Base-by-base conservation (phyloP, 139 green algal genomes). In the Desmodesmus armatus region DNA sequence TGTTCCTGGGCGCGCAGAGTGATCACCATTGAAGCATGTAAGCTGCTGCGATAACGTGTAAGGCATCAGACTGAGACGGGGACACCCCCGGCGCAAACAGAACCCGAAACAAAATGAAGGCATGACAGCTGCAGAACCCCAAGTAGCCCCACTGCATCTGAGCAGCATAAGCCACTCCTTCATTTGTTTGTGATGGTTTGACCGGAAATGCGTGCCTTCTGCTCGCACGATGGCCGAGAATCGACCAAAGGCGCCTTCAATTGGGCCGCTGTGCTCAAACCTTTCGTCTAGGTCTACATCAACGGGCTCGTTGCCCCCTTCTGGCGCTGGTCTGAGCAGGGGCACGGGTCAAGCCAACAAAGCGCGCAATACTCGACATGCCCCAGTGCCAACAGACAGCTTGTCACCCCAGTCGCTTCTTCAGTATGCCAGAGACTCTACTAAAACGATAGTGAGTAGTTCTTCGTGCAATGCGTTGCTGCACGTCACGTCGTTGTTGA, bases 401-500 rank as follows among this genome's bases (percentile, higher is more conserved):
- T 39, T 23, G 37, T n/a, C 60, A 69, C n/a, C 60, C 21, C n/a
- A 69, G 6, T 29, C 35, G 60, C 60, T 69, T 25, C 60, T 69
- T 5, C 21, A 6, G 25, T 69, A 69, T 29, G 37, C 37, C n/a
- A 5, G 25, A 31, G 63, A 63, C 9, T 79, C 72, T 17, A 79
- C 63, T 23, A 47, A 41, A 19, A 79, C 72, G 9, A 79, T 79
- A 29, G 72, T 79, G 25, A 29, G 60, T n/a, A n/a, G 60, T 69
- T 69, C n/a, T 69, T 69, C n/a, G n/a, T 69, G 60, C 60, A n/a
- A 69, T 69, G n/a, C 9, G 5, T 25, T 40, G 21, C 13, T 27
- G 25, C 15, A 25, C n/a, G 40, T 25, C 9, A 27, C 7, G 2
- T 4, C 15, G 29, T 5, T 21, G 21, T 60, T 60, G 2, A 21